Base-by-base conservation (phyloP, 495 filamentous ascomycete genomes). In the Extremus antarcticus region DNA sequence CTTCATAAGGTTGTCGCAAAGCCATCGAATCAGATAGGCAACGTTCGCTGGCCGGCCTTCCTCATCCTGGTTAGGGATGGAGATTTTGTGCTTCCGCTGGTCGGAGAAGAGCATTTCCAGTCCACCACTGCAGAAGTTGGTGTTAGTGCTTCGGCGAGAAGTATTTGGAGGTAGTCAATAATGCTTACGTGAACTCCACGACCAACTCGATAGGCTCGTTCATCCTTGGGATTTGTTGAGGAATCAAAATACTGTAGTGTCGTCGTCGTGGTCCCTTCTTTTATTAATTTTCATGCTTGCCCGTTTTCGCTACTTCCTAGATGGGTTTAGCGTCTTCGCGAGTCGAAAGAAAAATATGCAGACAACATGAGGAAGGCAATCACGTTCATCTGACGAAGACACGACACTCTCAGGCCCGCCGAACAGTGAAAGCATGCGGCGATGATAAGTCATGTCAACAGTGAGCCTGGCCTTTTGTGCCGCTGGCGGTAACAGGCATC, bases 21-120 rank as follows among this genome's bases (percentile, higher is more conserved):
- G 77, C 67, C 94, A 78, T 32, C 75, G 65, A 47, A 97, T 80
- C 20, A 97, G 78, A 65, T 79, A 87, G n/a, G 76, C 79, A 41
- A 95, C 78, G 54, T 80, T 94, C 35, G 81, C 71, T 9, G 76
- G 76, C 39, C 69, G 72, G 39, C 79, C 84, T 25, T 78, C 64
- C 22, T 71, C 68, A 60, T 84, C 76, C 24, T 61, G 72, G n/a
- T 75, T 70, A 25, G 92, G 87, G 23, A 97, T 59, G 16, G 77
- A 72, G 43, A 98, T 61, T 0, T 72, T 69, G 63, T 90, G 86
- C 55, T 81, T 84, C 46, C 80, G 78, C 66, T 87, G 73, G 64
- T 95, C 87, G 19, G 82, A 79, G 68, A 98, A 98, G 53, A 98
- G 80, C 68, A 94, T 83, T 68, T 98, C 92, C n/a, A 98, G 81